Evolutionary conservation across 768 basidiomycete species (phyloP), one percentile per base, ranked within the genome.

Genomic region (Lentinula sp.): DNA sequence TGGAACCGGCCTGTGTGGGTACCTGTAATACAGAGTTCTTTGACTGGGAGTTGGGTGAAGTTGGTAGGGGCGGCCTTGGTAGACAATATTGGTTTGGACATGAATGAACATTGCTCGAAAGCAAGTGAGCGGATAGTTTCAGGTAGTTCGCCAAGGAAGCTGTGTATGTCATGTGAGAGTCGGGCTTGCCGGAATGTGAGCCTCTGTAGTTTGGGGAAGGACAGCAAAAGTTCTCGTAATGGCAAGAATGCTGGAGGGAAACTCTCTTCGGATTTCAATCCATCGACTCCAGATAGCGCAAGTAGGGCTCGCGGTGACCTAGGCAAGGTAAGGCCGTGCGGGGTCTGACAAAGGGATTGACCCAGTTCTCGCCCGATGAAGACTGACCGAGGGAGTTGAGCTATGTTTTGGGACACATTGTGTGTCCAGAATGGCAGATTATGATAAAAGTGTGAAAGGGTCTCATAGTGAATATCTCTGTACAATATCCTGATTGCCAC

Each of bases 21-120:
- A 74, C 55, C 55, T 28, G 55, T 42, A 9, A 82, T 66, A 16
- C 74, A 75, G 33, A 82, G 75, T 18, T 77, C 72, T 0, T 73
- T 79, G 61, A 82, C 75, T 10, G 78, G 77, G 15, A 81, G 73
- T 18, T 67, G 64, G n/a, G 70, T 64, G 49, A 70, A 68, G 57
- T 68, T 64, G 37, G 8, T 23, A 13, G 41, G 55, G 32, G 16
- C 5, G 13, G 1, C 6, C 51, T 3, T 53, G 5, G 0, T 6
- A 9, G 10, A 6, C 10, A 39, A 13, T 8, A 32, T 41, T 4
- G 55, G 32, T 10, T n/a, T 42, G 39, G 41, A 43, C 23, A 56
- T 4, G 23, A 56, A 56, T 20, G 55, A 41, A 56, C 55, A 56
- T 43, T 23, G 39, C 39, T 56, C 55, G 23, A 56, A 56, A 7